Evolutionary conservation across 2,329 filamentous ascomycete species (phyloP).

Genomic region (Colletotrichum falcatum): DNA sequence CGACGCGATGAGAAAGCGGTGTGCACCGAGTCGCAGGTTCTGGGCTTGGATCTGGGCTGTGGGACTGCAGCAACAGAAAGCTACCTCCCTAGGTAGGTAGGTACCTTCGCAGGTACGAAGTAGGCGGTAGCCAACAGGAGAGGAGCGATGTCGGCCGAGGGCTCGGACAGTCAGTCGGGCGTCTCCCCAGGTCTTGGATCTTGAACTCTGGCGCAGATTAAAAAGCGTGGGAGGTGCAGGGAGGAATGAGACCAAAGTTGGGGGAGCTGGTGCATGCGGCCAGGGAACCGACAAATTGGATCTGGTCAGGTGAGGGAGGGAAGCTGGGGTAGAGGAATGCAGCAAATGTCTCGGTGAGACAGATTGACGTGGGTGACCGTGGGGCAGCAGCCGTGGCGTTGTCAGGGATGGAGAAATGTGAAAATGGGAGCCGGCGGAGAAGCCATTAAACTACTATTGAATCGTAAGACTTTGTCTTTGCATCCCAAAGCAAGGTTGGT

Average conservation of each 20-base stretch:
- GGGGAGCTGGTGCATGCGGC: conserved; percentile 19
- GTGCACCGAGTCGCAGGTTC: conserved; percentile 4
- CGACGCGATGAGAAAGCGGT: conserved; percentile 25
- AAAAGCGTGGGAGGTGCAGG: conserved; percentile 6
- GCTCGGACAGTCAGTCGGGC: conserved; percentile 27
- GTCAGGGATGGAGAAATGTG: too few species aligned
- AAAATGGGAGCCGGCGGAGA: too few species aligned
- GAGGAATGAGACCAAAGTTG: conserved; percentile 6
- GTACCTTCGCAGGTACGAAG: too few species aligned
- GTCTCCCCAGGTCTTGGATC: background rate
- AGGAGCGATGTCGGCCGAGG: conserved; percentile 33
- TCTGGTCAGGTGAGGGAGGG: conserved; percentile 32
- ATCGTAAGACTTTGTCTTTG: background rate
- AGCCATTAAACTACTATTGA: too few species aligned
- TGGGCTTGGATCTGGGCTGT: background rate
- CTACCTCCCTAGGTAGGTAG: background rate
- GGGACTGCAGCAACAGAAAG: conserved; percentile 1
- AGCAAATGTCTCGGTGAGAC: conserved; percentile 13
- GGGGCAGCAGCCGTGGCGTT: conserved; percentile 2
- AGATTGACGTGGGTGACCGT: conserved; percentile 19
- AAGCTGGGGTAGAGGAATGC: conserved; percentile 34
- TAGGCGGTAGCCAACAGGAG: background rate
- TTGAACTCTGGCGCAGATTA: background rate
- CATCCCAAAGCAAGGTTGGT: too few species aligned
- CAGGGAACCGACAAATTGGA: conserved; percentile 36